phyloP scores from a whole-genome alignment of 768 basidiomycete genomes.

The Peribolospora kevripleyi region DNA sequence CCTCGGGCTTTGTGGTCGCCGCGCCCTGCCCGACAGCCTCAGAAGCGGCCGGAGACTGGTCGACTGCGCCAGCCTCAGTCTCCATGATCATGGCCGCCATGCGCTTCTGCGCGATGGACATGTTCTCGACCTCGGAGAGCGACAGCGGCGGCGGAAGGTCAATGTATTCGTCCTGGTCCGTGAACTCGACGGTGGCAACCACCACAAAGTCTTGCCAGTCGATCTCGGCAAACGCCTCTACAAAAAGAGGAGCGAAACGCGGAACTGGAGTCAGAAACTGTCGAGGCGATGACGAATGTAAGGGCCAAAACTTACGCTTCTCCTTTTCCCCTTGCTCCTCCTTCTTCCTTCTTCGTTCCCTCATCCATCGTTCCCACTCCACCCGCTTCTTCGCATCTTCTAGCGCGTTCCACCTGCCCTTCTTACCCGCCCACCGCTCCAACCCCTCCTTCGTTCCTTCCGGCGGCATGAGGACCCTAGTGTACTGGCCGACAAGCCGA shows the following conservation, averaged over 20 bases:
- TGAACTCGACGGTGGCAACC: slow-evolving; percentile 95
- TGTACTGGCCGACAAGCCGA: slow-evolving; percentile 85
- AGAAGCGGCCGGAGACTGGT: no score
- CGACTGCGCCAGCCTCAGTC: slow-evolving; percentile 31
- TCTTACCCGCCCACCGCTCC: slow-evolving; percentile 37
- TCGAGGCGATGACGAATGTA: no score
- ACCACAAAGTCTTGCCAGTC: slow-evolving; percentile 99
- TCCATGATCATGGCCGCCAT: slow-evolving; percentile 99
- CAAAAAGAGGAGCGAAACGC: neutral
- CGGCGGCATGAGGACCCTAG: slow-evolving; percentile 62
- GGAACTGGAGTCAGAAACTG: no score
- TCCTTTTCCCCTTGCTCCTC: slow-evolving; percentile 85
- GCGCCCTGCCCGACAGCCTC: slow-evolving; percentile 58
- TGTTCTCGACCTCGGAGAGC: slow-evolving; percentile 77
- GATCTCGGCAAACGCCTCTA: slow-evolving; percentile 83
- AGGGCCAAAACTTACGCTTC: slow-evolving; percentile 23
- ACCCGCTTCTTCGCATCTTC: slow-evolving; percentile 52
- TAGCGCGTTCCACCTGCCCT: slow-evolving; percentile 50
- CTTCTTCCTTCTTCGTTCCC: slow-evolving; percentile 61
- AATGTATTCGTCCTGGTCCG: slow-evolving; percentile 54
- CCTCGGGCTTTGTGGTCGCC: slow-evolving; percentile 1
- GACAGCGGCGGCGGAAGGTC: slow-evolving; percentile 95
- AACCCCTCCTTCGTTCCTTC: slow-evolving; percentile 47
- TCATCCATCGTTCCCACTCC: slow-evolving; percentile 64
- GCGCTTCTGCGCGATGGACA: slow-evolving; percentile 88